These are phyloP conservation scores for Skeletonema marinoi DNA, from an alignment of 108 stramenopile genomes.

Conservation along the genomic window DNA sequence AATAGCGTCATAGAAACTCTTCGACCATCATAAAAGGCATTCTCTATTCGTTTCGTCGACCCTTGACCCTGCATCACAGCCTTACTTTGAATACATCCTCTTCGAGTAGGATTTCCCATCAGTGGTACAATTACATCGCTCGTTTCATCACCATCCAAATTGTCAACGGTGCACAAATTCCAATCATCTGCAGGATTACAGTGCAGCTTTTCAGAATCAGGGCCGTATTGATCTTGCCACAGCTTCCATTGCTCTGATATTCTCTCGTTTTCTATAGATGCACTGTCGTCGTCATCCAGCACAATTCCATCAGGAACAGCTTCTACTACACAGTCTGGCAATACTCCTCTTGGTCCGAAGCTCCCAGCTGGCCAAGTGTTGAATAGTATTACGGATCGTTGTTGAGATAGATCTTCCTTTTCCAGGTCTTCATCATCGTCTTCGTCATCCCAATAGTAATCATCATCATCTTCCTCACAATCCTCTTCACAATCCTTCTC, in stretches of 20 bases:
- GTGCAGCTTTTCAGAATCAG: constrained; percentile 12
- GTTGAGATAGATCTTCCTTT: constrained; percentile 18
- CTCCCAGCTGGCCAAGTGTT: constrained; percentile 51
- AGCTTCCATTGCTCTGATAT: not conserved
- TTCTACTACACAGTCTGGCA: constrained; percentile 27
- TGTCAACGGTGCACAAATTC: constrained; percentile 12
- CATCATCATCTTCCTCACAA: constrained; percentile 40
- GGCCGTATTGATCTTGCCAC: constrained; percentile 45
- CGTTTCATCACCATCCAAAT: not conserved
- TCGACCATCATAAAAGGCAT: constrained; percentile 16
- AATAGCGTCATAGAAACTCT: constrained; percentile 8
- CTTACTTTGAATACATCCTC: constrained; percentile 1
- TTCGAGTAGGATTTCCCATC: constrained; percentile 15
- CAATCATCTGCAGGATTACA: constrained; percentile 39
- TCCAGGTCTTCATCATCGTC: constrained; percentile 38
- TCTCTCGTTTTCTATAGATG: constrained; percentile 19
- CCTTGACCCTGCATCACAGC: not conserved
- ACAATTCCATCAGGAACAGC: constrained; percentile 52
- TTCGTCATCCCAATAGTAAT: constrained; percentile 27
- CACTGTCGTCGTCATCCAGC: constrained; percentile 21
- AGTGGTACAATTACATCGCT: constrained; percentile 7
- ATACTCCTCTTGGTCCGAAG: constrained; percentile 38
- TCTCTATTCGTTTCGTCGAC: not conserved
- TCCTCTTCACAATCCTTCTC: constrained; percentile 32
- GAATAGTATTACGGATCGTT: constrained; percentile 56